phyloP scores from a whole-genome alignment of 495 filamentous ascomycete genomes.

The Penicillium soppii region DNA sequence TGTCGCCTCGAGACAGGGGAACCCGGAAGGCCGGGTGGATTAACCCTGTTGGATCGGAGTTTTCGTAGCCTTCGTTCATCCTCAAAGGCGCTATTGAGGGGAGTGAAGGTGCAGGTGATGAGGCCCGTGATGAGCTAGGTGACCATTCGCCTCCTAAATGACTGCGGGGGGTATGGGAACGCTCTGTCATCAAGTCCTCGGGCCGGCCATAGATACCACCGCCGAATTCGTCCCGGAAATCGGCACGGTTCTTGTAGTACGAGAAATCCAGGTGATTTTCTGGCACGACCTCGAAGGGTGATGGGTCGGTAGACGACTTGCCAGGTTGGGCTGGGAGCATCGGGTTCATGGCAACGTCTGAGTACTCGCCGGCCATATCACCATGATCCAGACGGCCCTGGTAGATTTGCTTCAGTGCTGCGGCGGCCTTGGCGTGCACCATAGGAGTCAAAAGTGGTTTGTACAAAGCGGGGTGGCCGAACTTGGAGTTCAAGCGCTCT shows the following conservation, averaged over 20 bases:
- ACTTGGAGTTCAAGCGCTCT: slow-evolving; percentile 76
- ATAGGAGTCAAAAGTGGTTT: slow-evolving; percentile 89
- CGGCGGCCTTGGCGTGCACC: slow-evolving; percentile 88
- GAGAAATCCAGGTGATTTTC: slow-evolving; percentile 91
- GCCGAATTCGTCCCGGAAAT: slow-evolving; percentile 85
- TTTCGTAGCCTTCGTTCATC: slow-evolving; percentile 27
- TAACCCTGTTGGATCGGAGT: slow-evolving; percentile 16
- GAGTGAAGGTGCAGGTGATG: slow-evolving; percentile 43
- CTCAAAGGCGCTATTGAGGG: slow-evolving; percentile 30
- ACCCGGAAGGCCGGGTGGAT: slow-evolving; percentile 41
- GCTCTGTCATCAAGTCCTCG: slow-evolving; percentile 61
- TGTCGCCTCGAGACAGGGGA: slow-evolving; percentile 29
- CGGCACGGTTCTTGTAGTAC: slow-evolving; percentile 83
- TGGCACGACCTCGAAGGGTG: slow-evolving; percentile 82
- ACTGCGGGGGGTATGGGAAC: slow-evolving; percentile 65
- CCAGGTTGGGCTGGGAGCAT: slow-evolving; percentile 79
- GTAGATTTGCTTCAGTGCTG: slow-evolving; percentile 77
- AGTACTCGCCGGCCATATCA: slow-evolving; percentile 65
- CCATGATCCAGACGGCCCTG: slow-evolving; percentile 68
- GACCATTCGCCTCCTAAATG: slow-evolving; percentile 43
- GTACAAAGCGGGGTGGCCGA: slow-evolving; percentile 89
- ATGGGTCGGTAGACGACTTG: slow-evolving; percentile 47
- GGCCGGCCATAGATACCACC: slow-evolving; percentile 72
- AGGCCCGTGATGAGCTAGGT: slow-evolving; percentile 45
- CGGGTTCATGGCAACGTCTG: slow-evolving; percentile 70